phyloP scores from a whole-genome alignment of 129 eudicot genomes.

The Sambucus nigra region DNA sequence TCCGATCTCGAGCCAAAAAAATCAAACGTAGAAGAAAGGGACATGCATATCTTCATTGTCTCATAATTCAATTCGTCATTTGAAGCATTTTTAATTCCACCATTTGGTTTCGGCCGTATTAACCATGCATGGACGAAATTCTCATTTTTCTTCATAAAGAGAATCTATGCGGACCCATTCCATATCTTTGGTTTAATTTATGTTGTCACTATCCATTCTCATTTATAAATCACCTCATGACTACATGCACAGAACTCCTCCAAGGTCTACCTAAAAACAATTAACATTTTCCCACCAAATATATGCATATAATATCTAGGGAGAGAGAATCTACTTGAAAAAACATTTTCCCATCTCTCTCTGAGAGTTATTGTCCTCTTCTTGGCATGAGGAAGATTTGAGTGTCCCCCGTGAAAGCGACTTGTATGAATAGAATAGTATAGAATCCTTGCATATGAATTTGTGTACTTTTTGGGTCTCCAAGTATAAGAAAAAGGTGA shows the following conservation, averaged over 20 bases:
- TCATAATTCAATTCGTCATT: background rate
- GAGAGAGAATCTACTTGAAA: background rate
- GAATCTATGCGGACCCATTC: background rate
- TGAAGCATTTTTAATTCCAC: background rate
- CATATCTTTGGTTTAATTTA: background rate
- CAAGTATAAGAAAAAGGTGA: background rate
- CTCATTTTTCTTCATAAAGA: background rate
- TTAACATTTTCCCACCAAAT: too few relatives aligned
- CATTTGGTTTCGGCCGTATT: background rate
- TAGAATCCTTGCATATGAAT: background rate
- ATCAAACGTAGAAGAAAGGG: background rate
- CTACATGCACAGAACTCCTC: conserved; percentile 3
- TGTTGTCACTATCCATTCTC: background rate
- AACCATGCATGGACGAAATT: background rate
- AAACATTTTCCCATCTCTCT: too few relatives aligned
- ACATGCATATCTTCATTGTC: background rate
- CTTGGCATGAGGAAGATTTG: conserved; percentile 8
- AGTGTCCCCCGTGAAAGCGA: conserved; percentile 15
- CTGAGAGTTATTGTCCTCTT: background rate
- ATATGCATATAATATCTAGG: background rate
- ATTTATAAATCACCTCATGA: conserved; percentile 4
- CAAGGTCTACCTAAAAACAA: too few relatives aligned
- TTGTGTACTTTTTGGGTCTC: conserved; percentile 1
- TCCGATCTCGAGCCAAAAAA: conserved; percentile 2
- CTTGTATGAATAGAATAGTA: conserved; percentile 4